phyloP scores from a whole-genome alignment of 2,329 filamentous ascomycete species.

The Plectosphaerella cucumerina region DNA sequence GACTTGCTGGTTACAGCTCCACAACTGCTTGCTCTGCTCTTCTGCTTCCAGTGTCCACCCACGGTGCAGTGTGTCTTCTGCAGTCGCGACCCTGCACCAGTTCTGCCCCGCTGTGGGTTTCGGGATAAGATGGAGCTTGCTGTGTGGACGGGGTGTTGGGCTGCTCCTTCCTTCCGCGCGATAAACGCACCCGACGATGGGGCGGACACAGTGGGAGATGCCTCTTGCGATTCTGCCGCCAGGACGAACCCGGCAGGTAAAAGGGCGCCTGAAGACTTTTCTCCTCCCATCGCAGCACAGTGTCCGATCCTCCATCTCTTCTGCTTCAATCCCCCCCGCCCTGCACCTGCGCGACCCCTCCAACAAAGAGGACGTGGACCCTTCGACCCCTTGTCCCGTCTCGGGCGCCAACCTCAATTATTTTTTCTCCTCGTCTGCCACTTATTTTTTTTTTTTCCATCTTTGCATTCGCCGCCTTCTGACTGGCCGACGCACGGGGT shows the following conservation, averaged over 20 bases:
- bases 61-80: too few species aligned
- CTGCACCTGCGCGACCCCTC: too few species aligned
- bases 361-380: not conserved
- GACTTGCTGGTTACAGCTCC: too few species aligned
- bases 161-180: not conserved
- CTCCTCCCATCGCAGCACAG: too few species aligned
- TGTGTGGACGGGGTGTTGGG: not conserved
- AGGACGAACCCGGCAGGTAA: too few species aligned
- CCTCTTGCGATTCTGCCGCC: not conserved
- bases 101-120: not conserved
- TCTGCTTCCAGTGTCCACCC: too few species aligned
- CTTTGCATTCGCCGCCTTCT: not conserved
- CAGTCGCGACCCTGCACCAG: too few species aligned
- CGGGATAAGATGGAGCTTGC: conserved; percentile 1
- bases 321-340: too few species aligned
- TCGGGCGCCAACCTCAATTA: not conserved
- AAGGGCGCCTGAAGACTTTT: too few species aligned
- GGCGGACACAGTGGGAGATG: not conserved
- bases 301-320: too few species aligned
- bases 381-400: not conserved
- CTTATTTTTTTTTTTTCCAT: conserved; percentile 1
- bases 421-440: not conserved
- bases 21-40: too few species aligned
- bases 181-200: not conserved
- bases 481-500: too few species aligned